Conservation (phyloP, 768 basidiomycete genomes). For the Suillus variegatus region DNA sequence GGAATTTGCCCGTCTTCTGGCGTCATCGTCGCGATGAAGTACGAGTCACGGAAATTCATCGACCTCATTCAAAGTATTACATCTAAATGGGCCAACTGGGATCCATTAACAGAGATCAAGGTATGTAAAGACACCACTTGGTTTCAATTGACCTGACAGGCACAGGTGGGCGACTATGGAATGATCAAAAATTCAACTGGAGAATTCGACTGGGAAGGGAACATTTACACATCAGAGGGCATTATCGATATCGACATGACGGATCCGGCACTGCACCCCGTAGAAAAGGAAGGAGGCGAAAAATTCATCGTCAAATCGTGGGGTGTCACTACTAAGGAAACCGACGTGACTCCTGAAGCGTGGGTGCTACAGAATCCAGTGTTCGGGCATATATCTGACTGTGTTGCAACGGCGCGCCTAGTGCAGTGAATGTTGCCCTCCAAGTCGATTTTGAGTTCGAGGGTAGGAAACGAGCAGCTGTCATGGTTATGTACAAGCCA, state of each 20-base stretch:
- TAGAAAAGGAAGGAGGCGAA: constrained; percentile 19
- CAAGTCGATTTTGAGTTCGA: constrained; percentile 38
- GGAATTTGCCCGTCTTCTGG: background rate
- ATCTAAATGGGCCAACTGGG: constrained; percentile 42
- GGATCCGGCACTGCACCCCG: constrained; percentile 15
- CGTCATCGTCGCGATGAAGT: constrained; percentile 1
- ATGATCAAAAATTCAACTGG: constrained; percentile 22
- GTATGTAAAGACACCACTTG: constrained; percentile 17
- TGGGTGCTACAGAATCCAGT: constrained; percentile 14
- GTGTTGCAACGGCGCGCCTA: constrained; percentile 13
- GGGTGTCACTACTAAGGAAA: constrained; percentile 18
- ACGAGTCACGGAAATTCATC: constrained; percentile 29
- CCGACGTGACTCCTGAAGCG: constrained; percentile 16
- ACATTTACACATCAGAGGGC: background rate
- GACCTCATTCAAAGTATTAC: constrained; percentile 32
- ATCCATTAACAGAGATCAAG: constrained; percentile 28
- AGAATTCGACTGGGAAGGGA: constrained; percentile 23
- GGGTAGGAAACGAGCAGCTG: constrained; percentile 28
- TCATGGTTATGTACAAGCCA: constrained; percentile 35
- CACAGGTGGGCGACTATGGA: constrained; percentile 32
- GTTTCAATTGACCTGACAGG: background rate
- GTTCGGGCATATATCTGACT: background rate
- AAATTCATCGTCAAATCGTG: constrained; percentile 25
- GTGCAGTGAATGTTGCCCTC: constrained; percentile 29
- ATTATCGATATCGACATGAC: background rate